Evolutionary conservation across 805 yeast genomes (phyloP), one percentile per base, ranked within the genome.

Genomic region (Wickerhamiella azyma): DNA sequence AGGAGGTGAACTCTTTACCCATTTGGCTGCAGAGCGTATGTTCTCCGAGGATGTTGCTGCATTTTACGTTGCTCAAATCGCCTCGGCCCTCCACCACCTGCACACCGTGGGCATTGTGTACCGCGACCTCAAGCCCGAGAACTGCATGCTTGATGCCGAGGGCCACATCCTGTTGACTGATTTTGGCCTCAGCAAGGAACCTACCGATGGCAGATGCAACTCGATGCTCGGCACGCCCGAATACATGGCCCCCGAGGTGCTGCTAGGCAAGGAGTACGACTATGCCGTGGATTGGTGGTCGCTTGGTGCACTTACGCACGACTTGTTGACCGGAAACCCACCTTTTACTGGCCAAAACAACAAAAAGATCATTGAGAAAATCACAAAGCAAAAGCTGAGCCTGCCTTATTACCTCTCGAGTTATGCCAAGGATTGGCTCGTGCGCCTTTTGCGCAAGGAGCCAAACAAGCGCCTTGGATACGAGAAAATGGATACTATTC

Each of bases 281-380:
- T 79, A 75, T 45, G 71, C 77, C 28, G 92, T 86, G 41, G 96
- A 85, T 60, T 85, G 94, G 83, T 85, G 94, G 85, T 84, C 94
- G 0, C 64, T 86, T 29, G 96, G 95, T 0, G 81, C 94, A 40
- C 79, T 85, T 6, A 66, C 79, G 41, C 82, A 66, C 55, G 94
- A 86, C 59, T 71, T 85, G 72, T 66, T 85, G 43, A 79, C 88
- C 0, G 95, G 95, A 0, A 71, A 78, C 41, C 94, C 96, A 0
- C 95, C 95, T 1, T 85, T 83, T 61, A 81, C 92, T 0, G 96
- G 95, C 2, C 79, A 74, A 46, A 82, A 81, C 55, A 80, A 81
- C 56, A 79, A 81, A 58, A 74, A 72, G 39, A 82, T 85, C 26
- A 71, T 81, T 65, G 84, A 81, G 51, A 85, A 84, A 59, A 79